These are phyloP conservation scores for Colletotrichum sp. DNA, from an alignment of 2,329 filamentous ascomycete genomes.

Conservation along the genomic window DNA sequence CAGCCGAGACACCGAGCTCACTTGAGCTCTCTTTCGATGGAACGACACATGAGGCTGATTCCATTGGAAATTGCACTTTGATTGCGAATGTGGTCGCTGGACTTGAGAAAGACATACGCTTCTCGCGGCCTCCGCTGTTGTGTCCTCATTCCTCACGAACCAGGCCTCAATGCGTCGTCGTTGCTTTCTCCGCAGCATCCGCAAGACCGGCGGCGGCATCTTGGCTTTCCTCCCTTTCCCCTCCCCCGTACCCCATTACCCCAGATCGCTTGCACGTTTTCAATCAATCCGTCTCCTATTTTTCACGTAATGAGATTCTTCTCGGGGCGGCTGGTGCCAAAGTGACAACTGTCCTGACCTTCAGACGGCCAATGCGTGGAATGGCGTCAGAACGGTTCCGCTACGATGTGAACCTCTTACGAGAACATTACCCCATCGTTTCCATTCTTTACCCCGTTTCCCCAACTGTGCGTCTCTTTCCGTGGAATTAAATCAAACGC, in stretches of 20 bases:
- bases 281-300: neutral
- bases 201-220: neutral
- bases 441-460: neutral
- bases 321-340: neutral
- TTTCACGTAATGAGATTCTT: neutral
- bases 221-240: neutral
- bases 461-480: constrained; percentile 10
- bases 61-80: neutral
- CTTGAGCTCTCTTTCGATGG: neutral
- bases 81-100: accelerated
- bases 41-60: neutral
- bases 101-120: neutral
- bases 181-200: neutral
- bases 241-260: neutral
- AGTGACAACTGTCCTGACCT: neutral
- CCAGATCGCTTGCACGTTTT: neutral
- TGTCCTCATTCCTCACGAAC: neutral
- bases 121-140: neutral
- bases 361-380: neutral
- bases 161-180: neutral
- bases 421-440: constrained; percentile 10
- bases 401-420: constrained; percentile 6
- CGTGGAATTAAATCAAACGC: neutral
- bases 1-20: neutral
- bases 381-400: neutral